Evolutionary conservation across 1,284 basidiomycete genomes (phyloP).

Genomic region (Mycosarcoma maydis): DNA sequence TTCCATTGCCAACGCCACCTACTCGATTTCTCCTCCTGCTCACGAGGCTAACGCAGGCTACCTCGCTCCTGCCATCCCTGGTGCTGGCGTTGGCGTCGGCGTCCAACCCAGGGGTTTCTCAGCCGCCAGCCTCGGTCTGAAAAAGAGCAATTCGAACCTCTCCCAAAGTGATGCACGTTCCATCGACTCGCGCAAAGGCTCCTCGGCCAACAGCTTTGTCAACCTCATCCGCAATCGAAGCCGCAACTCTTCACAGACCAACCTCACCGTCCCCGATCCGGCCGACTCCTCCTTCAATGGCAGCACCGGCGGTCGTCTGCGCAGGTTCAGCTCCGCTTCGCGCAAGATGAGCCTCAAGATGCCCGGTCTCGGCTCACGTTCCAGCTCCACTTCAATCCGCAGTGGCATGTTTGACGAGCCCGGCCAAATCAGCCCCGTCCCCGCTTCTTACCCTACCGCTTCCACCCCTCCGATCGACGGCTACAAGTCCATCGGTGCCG

Average conservation of each 20-base stretch:
- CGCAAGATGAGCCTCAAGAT: constrained; percentile 48
- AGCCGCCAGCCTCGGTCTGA: constrained; percentile 28
- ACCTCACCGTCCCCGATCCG: constrained; percentile 26
- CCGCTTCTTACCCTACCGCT: constrained; percentile 17
- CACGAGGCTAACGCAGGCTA: constrained; percentile 13
- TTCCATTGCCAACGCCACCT: constrained; percentile 4
- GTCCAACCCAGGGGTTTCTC: constrained; percentile 15
- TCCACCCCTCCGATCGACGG: neutral
- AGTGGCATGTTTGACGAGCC: constrained; percentile 27
- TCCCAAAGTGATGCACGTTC: constrained; percentile 44
- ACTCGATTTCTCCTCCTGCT: neutral
- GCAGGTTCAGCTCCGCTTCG: constrained; percentile 37
- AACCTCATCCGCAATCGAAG: constrained; percentile 40
- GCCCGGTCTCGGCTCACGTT: constrained; percentile 17
- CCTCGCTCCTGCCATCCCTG: constrained; percentile 15
- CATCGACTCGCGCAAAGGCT: constrained; percentile 39
- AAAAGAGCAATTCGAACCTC: constrained; percentile 47
- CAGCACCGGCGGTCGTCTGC: constrained; percentile 9
- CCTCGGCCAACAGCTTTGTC: constrained; percentile 30
- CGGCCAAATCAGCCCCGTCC: constrained; percentile 8
- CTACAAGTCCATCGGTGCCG: constrained; percentile 26
- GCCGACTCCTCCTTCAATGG: constrained; percentile 3
- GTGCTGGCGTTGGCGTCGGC: neutral
- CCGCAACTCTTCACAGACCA: constrained; percentile 38
- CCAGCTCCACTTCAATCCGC: constrained; percentile 23